Evolutionary conservation across 192 early-diverging fungal species (phyloP), one percentile per base, ranked within the genome.

Genomic region (Umbelopsis isabellina): DNA sequence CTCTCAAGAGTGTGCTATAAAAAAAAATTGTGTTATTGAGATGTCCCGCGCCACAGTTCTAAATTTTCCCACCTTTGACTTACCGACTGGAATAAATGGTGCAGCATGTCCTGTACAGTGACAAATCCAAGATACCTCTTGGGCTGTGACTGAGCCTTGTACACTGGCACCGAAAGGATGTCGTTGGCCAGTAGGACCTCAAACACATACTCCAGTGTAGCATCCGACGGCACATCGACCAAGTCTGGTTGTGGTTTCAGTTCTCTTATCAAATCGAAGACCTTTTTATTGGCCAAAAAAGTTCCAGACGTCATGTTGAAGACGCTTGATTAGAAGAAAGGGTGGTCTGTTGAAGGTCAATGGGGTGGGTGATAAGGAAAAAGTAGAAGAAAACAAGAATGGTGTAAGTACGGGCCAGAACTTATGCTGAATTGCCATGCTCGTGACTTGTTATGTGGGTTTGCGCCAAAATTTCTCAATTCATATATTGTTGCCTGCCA

Each of bases 151-250:
- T 73, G 67, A 11, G 25, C 49, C 22, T 76, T 72, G 71, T 88
- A 88, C 13, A 88, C 85, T 18, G 86, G 86, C 11, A 86, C 80
- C 41, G 84, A 84, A 8, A 84, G 66, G 27, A 88, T 88, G 66
- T 88, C 80, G 27, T 84, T 76, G 13, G 78, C 72, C 11, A 81
- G 69, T 7, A 87, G 75, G 13, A 84, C 71, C 66, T 88, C 79
- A 81, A 88, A 86, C 21, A 82, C 85, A 27, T 83, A 74, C 72
- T 88, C 86, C 9, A 88, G 72, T 2, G 84, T 86, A 22, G 81
- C 78, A 2, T 64, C 81, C 30, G 80, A 69, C 25, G 80, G 79
- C 41, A 88, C 78, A 72, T 88, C 84, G 33, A 85, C 76, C 20
- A 88, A 58, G 23, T 71, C 69, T 1, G 69, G 15, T 45, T 66